Evolutionary conservation across 2,329 filamentous ascomycete genomes (phyloP), one percentile per base, ranked within the genome.

Genomic region (Xylariales sp.): DNA sequence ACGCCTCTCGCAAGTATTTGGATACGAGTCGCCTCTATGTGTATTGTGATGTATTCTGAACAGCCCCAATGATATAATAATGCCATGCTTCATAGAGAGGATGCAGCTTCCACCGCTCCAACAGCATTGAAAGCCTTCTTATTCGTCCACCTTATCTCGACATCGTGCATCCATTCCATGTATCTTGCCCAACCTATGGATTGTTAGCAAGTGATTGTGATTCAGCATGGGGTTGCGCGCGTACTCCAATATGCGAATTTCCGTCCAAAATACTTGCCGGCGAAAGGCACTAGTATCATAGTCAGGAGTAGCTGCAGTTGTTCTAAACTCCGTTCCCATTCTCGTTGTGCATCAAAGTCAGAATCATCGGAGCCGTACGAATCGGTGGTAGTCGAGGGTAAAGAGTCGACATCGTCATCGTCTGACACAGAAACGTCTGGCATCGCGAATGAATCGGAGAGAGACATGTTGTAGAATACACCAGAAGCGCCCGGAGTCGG

Each of bases 221-320:
- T 15, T 8, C 33, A 10, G 31, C 21, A 3, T 38, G n/a, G n/a
- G 15, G 32, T 28, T 5, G 14, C 18, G 44, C 18, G 73, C 84
- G 62, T 74, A 96, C 91, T 88, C 88, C 89, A 96, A 61, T 95
- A 96, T 45, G 91, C 91, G 70, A 90, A 94, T 65, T 88, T 94
- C 62, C 93, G 78, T 33, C 93, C 93, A 63, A 96, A 80, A 67
- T 89, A 97, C 67, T 97, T 98, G 45, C 93, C 93, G 52, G 88
- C 71, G 63, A 95, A 96, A 3, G 93, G 93, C 38, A 98, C 84
- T 53, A 97, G 65, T 36, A 97, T 86, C 88, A 98, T 95, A 15
- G 87, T 95, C 60, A 97, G 66, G 51, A 98, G 73, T 50, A 97
- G 73, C 69, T 98, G 89, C 46, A 98, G 68, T 68, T 98, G 93